Conservation (phyloP, 1,284 basidiomycete genomes). For the Sutorius eximius region DNA sequence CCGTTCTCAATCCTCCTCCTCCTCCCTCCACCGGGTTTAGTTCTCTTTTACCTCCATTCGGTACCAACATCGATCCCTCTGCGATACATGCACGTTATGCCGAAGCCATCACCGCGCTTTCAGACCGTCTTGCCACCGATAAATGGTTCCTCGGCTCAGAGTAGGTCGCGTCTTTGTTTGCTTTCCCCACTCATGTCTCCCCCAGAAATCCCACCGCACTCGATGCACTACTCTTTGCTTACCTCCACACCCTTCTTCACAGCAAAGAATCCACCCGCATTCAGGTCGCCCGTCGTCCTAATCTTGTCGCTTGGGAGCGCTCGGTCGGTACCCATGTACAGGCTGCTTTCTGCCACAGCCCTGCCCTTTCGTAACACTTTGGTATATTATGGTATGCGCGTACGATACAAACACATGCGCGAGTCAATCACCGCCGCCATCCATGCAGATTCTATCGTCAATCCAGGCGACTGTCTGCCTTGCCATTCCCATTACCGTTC, state of each 20-base stretch:
- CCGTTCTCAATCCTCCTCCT: slow-evolving; percentile 60
- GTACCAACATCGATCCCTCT: slow-evolving; percentile 50
- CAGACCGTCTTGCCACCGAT: slow-evolving; percentile 69
- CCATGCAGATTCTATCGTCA: slow-evolving; percentile 3
- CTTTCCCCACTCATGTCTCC: slow-evolving; percentile 7
- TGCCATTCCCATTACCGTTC: slow-evolving; percentile 20
- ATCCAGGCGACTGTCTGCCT: slow-evolving; percentile 11
- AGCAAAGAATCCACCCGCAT: slow-evolving; percentile 50
- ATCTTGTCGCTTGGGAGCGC: slow-evolving; percentile 76
- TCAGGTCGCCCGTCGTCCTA: slow-evolving; percentile 66
- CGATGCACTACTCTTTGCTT: slow-evolving; percentile 77
- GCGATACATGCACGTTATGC: slow-evolving; percentile 57
- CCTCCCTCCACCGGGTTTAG: slow-evolving; percentile 67
- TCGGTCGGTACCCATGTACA: slow-evolving; percentile 61
- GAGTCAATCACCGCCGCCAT: background rate
- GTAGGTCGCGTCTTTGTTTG: slow-evolving; percentile 44
- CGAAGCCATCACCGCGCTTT: slow-evolving; percentile 71
- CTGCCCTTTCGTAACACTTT: slow-evolving; percentile 8
- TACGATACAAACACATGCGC: slow-evolving; percentile 1
- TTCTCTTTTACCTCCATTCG: slow-evolving; percentile 60
- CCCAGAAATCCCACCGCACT: slow-evolving; percentile 64
- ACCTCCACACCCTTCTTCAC: slow-evolving; percentile 64
- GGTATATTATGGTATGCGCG: slow-evolving; percentile 22
- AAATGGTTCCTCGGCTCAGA: slow-evolving; percentile 75
- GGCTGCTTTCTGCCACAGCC: slow-evolving; percentile 43